Evolutionary conservation across 345 rosid species (phyloP).

Genomic region (Aethionema arabicum): DNA sequence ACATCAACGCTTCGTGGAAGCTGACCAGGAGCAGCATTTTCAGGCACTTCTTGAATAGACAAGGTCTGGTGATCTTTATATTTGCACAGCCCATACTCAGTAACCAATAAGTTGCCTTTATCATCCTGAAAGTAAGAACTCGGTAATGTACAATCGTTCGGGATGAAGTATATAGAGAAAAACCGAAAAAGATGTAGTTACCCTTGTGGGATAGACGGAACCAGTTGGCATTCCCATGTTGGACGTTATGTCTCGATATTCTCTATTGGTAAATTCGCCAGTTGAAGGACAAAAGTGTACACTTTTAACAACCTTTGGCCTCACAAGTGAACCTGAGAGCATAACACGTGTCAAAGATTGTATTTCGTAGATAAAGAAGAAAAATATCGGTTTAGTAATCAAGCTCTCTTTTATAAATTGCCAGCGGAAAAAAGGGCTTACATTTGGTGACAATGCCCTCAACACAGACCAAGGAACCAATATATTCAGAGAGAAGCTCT

Average conservation of each 20-base stretch:
- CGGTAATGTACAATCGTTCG: constrained; percentile 22
- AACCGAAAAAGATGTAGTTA: constrained; percentile 36
- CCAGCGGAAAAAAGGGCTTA: constrained; percentile 29
- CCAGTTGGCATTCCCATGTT: constrained; percentile 91
- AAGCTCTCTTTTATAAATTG: not conserved
- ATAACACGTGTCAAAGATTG: not conserved
- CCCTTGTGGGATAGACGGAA: constrained; percentile 97
- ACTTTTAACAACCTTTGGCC: constrained; percentile 97
- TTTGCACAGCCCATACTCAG: constrained; percentile 90
- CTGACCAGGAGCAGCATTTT: constrained; percentile 99
- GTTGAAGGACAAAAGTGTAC: constrained; percentile 92
- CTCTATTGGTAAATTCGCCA: constrained; percentile 67
- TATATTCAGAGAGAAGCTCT: constrained; percentile 88
- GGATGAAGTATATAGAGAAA: constrained; percentile 1
- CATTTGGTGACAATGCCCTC: constrained; percentile 98
- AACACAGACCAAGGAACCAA: constrained; percentile 95
- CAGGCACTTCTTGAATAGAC: constrained; percentile 98
- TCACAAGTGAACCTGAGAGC: constrained; percentile 84
- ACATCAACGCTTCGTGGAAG: constrained; percentile 96
- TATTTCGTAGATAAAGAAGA: not conserved
- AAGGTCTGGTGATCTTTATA: constrained; percentile 98
- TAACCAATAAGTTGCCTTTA: constrained; percentile 81
- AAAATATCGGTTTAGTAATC: not conserved
- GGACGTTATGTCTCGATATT: constrained; percentile 92
- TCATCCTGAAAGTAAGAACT: constrained; percentile 66